Evolutionary conservation across 305 asterid genomes (phyloP).

Genomic region (Fraxinus platypoda): DNA sequence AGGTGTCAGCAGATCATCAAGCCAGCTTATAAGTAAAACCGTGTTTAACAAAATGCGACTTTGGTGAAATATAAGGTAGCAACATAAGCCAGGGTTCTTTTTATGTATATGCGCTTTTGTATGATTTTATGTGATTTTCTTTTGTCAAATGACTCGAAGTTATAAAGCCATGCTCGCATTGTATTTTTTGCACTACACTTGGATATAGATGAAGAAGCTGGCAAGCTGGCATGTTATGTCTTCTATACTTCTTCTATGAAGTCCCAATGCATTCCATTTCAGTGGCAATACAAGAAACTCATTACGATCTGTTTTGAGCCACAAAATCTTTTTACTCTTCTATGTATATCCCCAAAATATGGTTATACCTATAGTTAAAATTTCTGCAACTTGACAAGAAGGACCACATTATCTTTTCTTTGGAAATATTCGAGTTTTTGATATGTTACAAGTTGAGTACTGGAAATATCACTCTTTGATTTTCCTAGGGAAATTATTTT

Average conservation of each 20-base stretch:
- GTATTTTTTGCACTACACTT: not conserved
- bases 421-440: not conserved
- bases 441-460: not conserved
- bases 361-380: not conserved
- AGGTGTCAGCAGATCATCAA: too few species aligned
- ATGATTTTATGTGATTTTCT: constrained; percentile 18
- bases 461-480: not conserved
- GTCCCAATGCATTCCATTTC: not conserved
- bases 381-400: not conserved
- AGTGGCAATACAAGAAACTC: not conserved
- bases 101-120: too few species aligned
- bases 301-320: not conserved
- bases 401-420: not conserved
- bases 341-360: not conserved
- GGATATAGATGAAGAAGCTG: not conserved
- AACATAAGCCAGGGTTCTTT: too few species aligned
- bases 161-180: not conserved
- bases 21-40: too few species aligned
- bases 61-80: too few species aligned
- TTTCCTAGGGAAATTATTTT: not conserved
- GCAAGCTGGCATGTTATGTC: not conserved
- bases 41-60: too few species aligned
- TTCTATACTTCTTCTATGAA: not conserved
- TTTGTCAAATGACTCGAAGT: constrained; percentile 1
- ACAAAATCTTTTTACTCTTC: not conserved